phyloP scores from a whole-genome alignment of 345 rosid genomes.

The Pistacia integerrima region DNA sequence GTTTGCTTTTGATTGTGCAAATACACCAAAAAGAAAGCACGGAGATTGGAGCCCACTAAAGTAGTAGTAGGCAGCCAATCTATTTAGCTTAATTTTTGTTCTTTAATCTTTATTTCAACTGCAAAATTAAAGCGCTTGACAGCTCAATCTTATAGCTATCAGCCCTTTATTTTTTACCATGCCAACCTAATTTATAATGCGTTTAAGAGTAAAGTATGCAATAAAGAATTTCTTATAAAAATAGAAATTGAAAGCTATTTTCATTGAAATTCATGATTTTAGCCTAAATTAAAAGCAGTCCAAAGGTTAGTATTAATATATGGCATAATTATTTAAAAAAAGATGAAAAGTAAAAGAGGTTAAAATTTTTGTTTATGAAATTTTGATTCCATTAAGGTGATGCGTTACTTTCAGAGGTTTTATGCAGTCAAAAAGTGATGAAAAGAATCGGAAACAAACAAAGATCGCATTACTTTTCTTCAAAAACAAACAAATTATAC shows the following conservation, averaged over 20 bases:
- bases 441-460: neutral
- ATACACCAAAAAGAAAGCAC: conserved; percentile 25
- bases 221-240: too few species aligned
- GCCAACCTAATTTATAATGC: too few species aligned
- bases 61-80: conserved; percentile 10
- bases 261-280: too few species aligned
- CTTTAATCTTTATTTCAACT: neutral
- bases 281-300: too few species aligned
- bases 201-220: too few species aligned
- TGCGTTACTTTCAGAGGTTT: neutral
- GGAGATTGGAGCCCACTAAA: conserved; percentile 32
- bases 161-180: neutral
- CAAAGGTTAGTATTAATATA: too few species aligned
- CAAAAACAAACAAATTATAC: neutral
- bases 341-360: neutral
- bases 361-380: too few species aligned
- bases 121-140: conserved; percentile 16
- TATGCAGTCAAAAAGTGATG: neutral
- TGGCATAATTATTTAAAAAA: neutral
- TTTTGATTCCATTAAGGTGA: neutral
- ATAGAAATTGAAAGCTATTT: too few species aligned
- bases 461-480: neutral
- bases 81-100: conserved; percentile 6
- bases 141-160: conserved; percentile 14
- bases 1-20: neutral